Conservation (phyloP, 176 grass and related monocot genomes). For the Stipa capillata region DNA sequence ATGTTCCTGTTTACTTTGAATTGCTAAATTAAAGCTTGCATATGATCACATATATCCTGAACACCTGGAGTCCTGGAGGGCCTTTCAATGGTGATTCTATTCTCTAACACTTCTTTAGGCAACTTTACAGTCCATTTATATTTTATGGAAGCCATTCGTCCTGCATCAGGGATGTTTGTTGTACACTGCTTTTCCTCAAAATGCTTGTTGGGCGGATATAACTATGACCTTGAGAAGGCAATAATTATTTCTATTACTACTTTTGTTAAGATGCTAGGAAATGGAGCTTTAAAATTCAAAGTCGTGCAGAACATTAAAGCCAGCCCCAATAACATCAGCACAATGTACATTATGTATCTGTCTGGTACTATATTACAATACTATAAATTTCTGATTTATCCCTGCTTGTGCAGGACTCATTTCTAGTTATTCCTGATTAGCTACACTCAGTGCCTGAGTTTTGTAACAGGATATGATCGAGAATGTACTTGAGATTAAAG, state of each 20-base stretch:
- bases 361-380: not conserved
- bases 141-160: not conserved
- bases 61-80: not conserved
- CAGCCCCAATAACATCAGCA: not conserved
- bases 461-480: slow-evolving; percentile 95
- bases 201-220: not conserved
- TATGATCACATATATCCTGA: not conserved
- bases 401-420: not conserved
- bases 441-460: not conserved
- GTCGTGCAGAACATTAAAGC: not conserved
- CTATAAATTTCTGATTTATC: not conserved
- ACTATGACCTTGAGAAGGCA: not conserved
- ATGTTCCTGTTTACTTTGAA: not conserved
- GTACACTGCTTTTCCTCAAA: not conserved
- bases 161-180: not conserved
- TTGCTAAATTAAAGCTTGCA: not conserved
- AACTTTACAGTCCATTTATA: not conserved
- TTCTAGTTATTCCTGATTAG: not conserved
- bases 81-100: not conserved
- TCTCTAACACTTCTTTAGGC: not conserved
- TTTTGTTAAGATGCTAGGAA: not conserved
- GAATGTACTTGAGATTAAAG: slow-evolving; percentile 98
- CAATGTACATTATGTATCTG: not conserved
- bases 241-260: not conserved
- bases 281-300: not conserved